Percentiles rank a stretch among this genome's conserved stretches.
Conservation (phyloP, 371 early-diverging fungal genomes). For the Mucor lusitanicus region DNA sequence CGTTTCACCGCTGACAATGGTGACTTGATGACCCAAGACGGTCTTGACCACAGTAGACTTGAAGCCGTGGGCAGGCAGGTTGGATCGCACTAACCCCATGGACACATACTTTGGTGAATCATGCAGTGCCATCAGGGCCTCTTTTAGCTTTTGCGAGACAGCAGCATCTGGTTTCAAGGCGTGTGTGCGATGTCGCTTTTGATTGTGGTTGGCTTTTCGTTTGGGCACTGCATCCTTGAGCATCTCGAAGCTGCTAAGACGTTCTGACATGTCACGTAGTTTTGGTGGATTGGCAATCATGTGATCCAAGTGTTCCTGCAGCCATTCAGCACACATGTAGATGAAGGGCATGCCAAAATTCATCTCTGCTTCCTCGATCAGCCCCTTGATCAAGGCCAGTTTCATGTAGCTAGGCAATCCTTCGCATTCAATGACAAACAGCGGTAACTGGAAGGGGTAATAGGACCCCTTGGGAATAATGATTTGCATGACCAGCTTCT, state of each 20-base stretch:
- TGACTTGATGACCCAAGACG: constrained; percentile 52
- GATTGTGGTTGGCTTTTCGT: neutral
- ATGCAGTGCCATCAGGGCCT: constrained; percentile 29
- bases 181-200: neutral
- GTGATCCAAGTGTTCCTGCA: constrained; percentile 59
- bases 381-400: constrained; percentile 60
- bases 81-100: constrained; percentile 52
- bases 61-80: constrained; percentile 70
- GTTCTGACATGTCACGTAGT: constrained; percentile 54
- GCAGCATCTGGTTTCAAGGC: constrained; percentile 5
- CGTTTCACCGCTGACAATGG: constrained; percentile 77
- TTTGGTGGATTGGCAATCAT: constrained; percentile 67
- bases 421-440: constrained; percentile 63
- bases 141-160: constrained; percentile 25
- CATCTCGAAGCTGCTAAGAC: constrained; percentile 25
- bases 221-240: neutral
- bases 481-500: constrained; percentile 21
- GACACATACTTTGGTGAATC: constrained; percentile 48
- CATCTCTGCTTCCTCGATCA: constrained; percentile 55
- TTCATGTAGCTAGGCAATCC: constrained; percentile 73
- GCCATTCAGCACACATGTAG: constrained; percentile 68
- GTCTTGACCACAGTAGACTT: constrained; percentile 58
- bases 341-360: constrained; percentile 71
- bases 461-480: constrained; percentile 52
- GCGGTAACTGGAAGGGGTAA: constrained; percentile 71